Conservation (phyloP, 108 stramenopile species). For the Epithemia pelagica region DNA sequence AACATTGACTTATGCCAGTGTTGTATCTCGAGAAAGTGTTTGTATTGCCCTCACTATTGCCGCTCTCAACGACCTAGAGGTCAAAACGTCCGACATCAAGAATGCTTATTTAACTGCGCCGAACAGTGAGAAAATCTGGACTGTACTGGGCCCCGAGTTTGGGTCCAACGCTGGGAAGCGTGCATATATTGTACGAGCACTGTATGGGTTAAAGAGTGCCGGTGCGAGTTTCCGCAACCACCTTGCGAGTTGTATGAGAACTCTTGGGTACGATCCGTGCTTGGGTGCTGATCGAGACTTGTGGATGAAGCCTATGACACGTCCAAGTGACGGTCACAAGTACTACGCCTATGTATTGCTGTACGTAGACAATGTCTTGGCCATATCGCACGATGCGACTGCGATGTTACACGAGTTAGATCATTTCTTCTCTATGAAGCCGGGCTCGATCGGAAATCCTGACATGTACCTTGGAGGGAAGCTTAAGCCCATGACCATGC, state of each 20-base stretch:
- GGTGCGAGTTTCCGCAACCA: not conserved
- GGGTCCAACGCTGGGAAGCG: not conserved
- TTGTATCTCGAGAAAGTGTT: slow-evolving; percentile 12
- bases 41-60: slow-evolving; percentile 31
- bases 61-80: slow-evolving; percentile 29
- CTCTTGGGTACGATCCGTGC: not conserved
- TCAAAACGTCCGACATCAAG: slow-evolving; percentile 13
- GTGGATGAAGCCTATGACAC: not conserved
- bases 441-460: slow-evolving; percentile 13
- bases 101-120: slow-evolving; percentile 33
- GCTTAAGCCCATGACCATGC: not conserved
- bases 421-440: not conserved
- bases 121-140: slow-evolving; percentile 20
- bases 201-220: slow-evolving; percentile 25
- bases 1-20: slow-evolving; percentile 14
- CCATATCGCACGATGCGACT: too few relatives aligned
- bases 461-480: slow-evolving; percentile 23
- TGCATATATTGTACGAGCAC: slow-evolving; percentile 14
- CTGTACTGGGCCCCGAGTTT: slow-evolving; percentile 24
- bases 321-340: slow-evolving; percentile 1
- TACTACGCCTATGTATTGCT: slow-evolving; percentile 25
- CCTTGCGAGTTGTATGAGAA: not conserved
- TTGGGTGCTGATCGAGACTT: slow-evolving; percentile 6
- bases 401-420: too few relatives aligned
- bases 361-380: slow-evolving; percentile 23